Conservation (phyloP, 1,139 yeast species). For the Candida pseudoviswanathii region DNA sequence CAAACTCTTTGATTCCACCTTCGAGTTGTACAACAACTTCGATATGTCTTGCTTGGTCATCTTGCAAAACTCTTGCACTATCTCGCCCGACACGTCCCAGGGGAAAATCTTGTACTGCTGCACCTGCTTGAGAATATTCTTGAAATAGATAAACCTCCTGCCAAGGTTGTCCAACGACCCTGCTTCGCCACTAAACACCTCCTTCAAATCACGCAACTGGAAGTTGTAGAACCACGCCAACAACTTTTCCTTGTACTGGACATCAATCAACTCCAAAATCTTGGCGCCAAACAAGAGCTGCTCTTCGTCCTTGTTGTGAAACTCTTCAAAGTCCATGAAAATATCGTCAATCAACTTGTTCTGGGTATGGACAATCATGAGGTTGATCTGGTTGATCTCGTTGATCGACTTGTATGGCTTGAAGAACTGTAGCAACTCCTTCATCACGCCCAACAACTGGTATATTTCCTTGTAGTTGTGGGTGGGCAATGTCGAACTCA, state of each 20-base stretch:
- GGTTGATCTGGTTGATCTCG: slow-evolving; percentile 72
- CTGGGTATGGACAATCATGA: slow-evolving; percentile 64
- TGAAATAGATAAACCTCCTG: slow-evolving; percentile 80
- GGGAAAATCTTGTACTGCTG: slow-evolving; percentile 64
- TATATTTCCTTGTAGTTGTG: slow-evolving; percentile 67
- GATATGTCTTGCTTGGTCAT: slow-evolving; percentile 68
- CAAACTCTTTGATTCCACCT: slow-evolving; percentile 55
- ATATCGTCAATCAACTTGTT: slow-evolving; percentile 70
- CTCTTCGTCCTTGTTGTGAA: slow-evolving; percentile 20
- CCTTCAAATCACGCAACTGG: slow-evolving; percentile 71
- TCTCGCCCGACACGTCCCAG: slow-evolving; percentile 70
- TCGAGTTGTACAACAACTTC: slow-evolving; percentile 27
- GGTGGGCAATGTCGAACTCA: slow-evolving; percentile 48
- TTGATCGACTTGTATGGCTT: slow-evolving; percentile 81
- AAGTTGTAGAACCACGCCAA: slow-evolving; percentile 73
- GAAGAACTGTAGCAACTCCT: slow-evolving; percentile 76
- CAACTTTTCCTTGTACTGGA: slow-evolving; percentile 60
- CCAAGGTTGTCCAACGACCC: slow-evolving; percentile 87
- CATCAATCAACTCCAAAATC: slow-evolving; percentile 68
- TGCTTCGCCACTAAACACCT: slow-evolving; percentile 89
- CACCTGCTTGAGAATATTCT: slow-evolving; percentile 65
- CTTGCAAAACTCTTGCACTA: slow-evolving; percentile 66
- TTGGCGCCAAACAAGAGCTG: slow-evolving; percentile 64
- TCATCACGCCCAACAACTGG: slow-evolving; percentile 71
- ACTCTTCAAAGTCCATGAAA: slow-evolving; percentile 68